Base-by-base conservation (phyloP, 768 basidiomycete species). In the Hebeloma cylindrosporum region DNA sequence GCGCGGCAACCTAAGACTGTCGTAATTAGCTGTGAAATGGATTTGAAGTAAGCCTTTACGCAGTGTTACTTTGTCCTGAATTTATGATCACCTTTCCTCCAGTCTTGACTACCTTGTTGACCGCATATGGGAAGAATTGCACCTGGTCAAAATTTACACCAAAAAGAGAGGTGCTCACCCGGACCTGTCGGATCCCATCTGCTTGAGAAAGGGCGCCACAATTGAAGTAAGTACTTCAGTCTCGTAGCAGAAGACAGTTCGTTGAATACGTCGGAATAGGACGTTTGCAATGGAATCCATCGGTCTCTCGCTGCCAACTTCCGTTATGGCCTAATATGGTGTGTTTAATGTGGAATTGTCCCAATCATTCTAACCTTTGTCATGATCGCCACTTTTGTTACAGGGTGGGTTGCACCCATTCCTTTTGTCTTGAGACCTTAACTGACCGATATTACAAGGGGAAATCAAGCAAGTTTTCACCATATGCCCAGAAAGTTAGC, bases 1-100 rank as follows among this genome's bases (percentile, higher is more conserved):
- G 90, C 92, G 25, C 78, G 85, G 32, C 78, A 88, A 53, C 84
- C 88, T 9, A 77, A 88, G 59, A 85, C 90, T 0, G 79, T 95
- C n/a, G 93, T 97, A 28, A 98, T 98, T 61, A 93, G 90, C 56
- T 97, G 94, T 64, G 94, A 98, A 67, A 77, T 96, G 78, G 85
- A 83, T 60, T 72, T 99, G 37, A 96, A 96, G 88, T 91, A 55
- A 46, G 75, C 32, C 33, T 35, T 37, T 38, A 37, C 14, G 33
- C 39, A 20, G 32, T 7, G 28, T 11, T 8, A 38, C 31, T 30
- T 14, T n/a, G 10, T 25, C 20, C 33, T 36, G 17, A 41, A 35
- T 37, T 50, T n/a, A 41, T 51, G 5, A 47, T 21, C 40, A 51
- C 43, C 43, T 0, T 14, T 38, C 28, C 16, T 39, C 22, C 39